phyloP scores from a whole-genome alignment of 176 grass and related monocot genomes.

The Otatea glauca region DNA sequence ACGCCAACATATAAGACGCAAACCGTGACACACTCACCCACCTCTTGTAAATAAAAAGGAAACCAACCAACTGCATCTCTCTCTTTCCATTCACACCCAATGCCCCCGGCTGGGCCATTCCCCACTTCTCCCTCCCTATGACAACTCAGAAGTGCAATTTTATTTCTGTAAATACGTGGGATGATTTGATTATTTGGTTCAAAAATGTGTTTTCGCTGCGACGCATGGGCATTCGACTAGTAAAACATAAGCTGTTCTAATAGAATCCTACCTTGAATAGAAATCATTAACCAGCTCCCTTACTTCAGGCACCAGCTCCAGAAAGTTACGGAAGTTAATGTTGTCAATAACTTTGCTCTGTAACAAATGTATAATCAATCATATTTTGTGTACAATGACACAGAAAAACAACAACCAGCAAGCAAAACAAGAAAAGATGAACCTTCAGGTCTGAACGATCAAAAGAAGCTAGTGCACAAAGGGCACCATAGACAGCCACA shows the following conservation, averaged over 20 bases:
- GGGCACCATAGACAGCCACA: conserved; percentile 92
- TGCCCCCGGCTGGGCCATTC: too few species aligned
- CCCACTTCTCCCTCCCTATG: too few species aligned
- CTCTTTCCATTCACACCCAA: too few species aligned
- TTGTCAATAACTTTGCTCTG: conserved; percentile 98
- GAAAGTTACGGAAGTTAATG: conserved; percentile 91
- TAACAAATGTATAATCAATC: conserved; percentile 29
- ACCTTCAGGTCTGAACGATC: conserved; percentile 99
- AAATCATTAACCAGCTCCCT: conserved; percentile 98
- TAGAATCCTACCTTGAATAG: conserved; percentile 79
- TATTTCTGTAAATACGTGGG: too few species aligned
- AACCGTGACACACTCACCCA: too few species aligned
- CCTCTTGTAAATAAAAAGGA: too few species aligned
- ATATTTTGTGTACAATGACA: conserved; percentile 17
- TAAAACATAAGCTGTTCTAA: neutral
- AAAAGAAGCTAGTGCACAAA: conserved; percentile 98
- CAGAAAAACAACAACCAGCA: neutral
- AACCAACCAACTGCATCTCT: too few species aligned
- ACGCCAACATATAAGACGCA: too few species aligned
- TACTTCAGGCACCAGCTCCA: conserved; percentile 97
- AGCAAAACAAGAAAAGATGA: conserved; percentile 36
- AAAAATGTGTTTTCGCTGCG: too few species aligned
- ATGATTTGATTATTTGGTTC: too few species aligned
- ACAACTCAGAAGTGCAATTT: too few species aligned
- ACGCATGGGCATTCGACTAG: too few species aligned